These are phyloP conservation scores for Eucalyptus erythrocorys DNA, from an alignment of 345 rosid genomes.

Conservation along the genomic window DNA sequence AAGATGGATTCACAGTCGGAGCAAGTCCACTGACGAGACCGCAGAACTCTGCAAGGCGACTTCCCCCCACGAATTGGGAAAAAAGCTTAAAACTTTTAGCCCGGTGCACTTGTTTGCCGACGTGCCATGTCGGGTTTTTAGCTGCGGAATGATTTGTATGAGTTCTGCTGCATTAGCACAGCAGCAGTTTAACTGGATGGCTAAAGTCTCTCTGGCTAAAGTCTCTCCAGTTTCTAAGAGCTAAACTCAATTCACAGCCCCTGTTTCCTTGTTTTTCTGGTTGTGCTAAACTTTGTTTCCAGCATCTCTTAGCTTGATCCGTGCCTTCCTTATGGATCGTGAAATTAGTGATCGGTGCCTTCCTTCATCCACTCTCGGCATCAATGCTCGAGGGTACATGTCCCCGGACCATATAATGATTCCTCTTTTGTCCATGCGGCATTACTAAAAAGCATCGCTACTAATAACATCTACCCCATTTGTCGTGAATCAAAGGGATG, in stretches of 20 bases:
- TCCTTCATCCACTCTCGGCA: neutral
- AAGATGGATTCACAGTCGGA: neutral
- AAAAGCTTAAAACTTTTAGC: neutral
- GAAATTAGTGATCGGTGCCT: neutral
- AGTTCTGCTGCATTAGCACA: neutral
- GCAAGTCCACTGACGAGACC: neutral
- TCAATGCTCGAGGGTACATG: neutral
- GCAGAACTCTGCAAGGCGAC: neutral
- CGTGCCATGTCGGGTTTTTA: neutral
- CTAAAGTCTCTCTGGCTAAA: neutral
- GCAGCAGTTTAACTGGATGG: neutral
- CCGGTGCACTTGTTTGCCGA: neutral
- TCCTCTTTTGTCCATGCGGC: neutral
- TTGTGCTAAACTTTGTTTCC: neutral
- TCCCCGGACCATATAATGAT: neutral
- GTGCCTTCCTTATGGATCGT: neutral
- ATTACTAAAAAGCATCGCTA: neutral
- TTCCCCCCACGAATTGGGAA: neutral
- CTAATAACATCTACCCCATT: fast-evolving
- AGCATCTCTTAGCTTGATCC: neutral
- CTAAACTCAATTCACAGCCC: neutral
- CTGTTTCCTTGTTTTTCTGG: neutral
- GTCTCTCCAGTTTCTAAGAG: neutral
- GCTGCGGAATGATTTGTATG: neutral
- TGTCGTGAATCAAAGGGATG: fast-evolving